phyloP scores from a whole-genome alignment of 2,329 filamentous ascomycete species.

The Dothiorella sarmentorum region DNA sequence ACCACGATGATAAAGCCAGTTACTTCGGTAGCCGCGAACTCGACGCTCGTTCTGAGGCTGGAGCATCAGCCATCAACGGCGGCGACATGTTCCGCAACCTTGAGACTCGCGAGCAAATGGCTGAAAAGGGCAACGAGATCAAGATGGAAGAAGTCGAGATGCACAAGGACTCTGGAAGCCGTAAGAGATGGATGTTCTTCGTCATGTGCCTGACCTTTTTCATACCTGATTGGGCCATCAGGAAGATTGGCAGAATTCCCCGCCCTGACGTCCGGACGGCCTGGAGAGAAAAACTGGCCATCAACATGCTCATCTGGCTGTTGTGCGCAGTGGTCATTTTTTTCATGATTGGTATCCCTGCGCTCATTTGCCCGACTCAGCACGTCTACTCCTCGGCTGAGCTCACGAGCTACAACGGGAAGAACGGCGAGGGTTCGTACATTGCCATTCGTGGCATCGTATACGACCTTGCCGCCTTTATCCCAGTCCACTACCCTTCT shows the following conservation, averaged over 20 bases:
- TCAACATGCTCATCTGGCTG: constrained; percentile 97
- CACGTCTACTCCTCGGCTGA: constrained; percentile 80
- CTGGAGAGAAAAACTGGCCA: constrained; percentile 96
- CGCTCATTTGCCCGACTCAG: constrained; percentile 86
- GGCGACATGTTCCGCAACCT: constrained; percentile 95
- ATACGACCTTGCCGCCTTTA: constrained; percentile 73
- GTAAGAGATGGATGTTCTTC: constrained; percentile 86
- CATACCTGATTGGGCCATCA: constrained; percentile 79
- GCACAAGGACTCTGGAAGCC: constrained; percentile 68
- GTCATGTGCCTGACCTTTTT: constrained; percentile 84
- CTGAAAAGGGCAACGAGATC: constrained; percentile 90
- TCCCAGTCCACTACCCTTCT: constrained; percentile 73
- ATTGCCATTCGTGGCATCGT: constrained; percentile 85
- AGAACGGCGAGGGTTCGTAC: constrained; percentile 61
- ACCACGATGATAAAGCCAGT: constrained; percentile 71
- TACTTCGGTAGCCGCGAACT: constrained; percentile 80
- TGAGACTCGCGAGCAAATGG: constrained; percentile 89
- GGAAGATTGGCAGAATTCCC: constrained; percentile 74
- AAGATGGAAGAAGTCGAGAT: constrained; percentile 88
- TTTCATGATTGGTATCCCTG: constrained; percentile 84
- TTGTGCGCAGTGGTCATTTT: constrained; percentile 75
- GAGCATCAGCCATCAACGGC: constrained; percentile 82
- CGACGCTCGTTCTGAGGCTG: constrained; percentile 86
- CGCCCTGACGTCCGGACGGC: constrained; percentile 89
- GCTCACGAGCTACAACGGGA: constrained; percentile 69